Percentiles rank a stretch among this genome's conserved stretches.
Evolutionary conservation across 73 alveolate genomes (phyloP).

Genomic region (Paramecium octaurelia): DNA sequence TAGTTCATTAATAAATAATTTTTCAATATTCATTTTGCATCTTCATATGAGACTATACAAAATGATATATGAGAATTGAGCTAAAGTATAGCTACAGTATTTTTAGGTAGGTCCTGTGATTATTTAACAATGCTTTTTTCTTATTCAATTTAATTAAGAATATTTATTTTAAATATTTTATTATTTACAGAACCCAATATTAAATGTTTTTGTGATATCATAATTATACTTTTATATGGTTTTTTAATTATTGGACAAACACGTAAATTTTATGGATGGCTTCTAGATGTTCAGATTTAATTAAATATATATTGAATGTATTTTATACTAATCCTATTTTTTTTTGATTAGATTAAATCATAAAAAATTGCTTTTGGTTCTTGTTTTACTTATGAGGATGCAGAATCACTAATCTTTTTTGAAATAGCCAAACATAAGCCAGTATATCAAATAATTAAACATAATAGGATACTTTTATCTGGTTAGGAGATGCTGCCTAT

Average conservation of each 20-base stretch:
- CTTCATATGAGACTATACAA: not conserved
- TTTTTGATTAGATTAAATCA: not conserved
- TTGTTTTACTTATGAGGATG: not conserved
- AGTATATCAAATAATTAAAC: not conserved
- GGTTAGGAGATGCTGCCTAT: slow-evolving; percentile 69
- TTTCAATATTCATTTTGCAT: not conserved
- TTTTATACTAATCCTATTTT: not conserved
- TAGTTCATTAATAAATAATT: not conserved
- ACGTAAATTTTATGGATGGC: not conserved
- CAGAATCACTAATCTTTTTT: not conserved
- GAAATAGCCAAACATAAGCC: slow-evolving; percentile 19
- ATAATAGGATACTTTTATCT: not conserved
- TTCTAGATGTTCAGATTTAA: not conserved
- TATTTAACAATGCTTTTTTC: not conserved
- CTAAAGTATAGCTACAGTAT: not conserved
- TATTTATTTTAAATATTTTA: no score
- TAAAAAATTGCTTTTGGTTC: slow-evolving; percentile 27
- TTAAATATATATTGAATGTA: not conserved
- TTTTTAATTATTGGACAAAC: not conserved
- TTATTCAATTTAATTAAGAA: not conserved
- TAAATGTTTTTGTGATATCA: not conserved
- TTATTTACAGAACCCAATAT: not conserved
- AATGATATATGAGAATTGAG: not conserved
- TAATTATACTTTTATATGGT: not conserved
- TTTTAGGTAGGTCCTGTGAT: not conserved